Evolutionary conservation across 371 early-diverging fungal species (phyloP), one percentile per base, ranked within the genome.

Genomic region (Conidiobolus incongruus): DNA sequence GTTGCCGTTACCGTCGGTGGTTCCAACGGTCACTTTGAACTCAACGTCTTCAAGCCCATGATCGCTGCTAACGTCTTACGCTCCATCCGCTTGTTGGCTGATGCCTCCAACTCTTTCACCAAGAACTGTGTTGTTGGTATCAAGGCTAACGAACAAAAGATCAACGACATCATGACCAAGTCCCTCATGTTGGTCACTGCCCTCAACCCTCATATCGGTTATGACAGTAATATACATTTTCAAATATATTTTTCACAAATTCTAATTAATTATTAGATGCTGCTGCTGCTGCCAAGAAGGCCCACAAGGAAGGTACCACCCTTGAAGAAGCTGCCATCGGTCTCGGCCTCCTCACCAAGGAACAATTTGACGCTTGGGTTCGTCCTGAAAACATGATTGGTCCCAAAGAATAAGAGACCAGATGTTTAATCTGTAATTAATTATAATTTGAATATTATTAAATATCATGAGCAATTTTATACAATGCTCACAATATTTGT

Each of bases 21-120:
- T 4, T 68, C 81, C 37, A 79, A 89, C 53, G 95, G 95, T 24
- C 95, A 94, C 61, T 92, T 93, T 66, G 93, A 94, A 62, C 60
- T 94, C 47, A 94, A 94, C 60, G 95, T 94, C 36, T 94, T 91
- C 76, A 94, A 92, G 62, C 95, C 95, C 39, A 82, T 94, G 35
- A 65, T 94, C 60, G 91, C 93, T 62, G 77, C 76, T 60, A 92
- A 90, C 59, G 70, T 90, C 31, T 68, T 92, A 39, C 90, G 89
- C 51, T 87, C 88, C 19, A 68, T 81, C 44, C 75, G 78, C 33
- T 62, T 94, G 29, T 52, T 94, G 34, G 63, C 80, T 7, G 92
- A 92, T 57, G 89, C 80, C 23, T 68, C 69, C 57, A 52, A 49
- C 35, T 88, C 89, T 1, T 93, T 94, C 69, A 77, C 75, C 41